These are phyloP conservation scores for Amanita thiersii DNA, from an alignment of 768 basidiomycete genomes.

Conservation along the genomic window DNA sequence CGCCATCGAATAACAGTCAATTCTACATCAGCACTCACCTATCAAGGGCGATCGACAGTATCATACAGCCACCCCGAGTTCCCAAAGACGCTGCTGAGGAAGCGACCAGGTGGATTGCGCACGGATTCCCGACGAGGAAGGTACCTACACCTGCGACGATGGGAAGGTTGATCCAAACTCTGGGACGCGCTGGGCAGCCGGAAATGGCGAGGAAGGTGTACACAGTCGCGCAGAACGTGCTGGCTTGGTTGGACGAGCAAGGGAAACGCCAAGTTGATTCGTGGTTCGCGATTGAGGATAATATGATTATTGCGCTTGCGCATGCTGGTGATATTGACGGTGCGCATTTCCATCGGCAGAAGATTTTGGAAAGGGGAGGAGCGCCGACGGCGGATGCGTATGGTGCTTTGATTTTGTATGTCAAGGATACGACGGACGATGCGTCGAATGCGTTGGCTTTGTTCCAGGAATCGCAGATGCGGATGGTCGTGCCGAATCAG, in stretches of 20 bases:
- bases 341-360: conserved; percentile 72
- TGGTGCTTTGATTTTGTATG: conserved; percentile 77
- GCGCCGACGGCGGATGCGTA: conserved; percentile 87
- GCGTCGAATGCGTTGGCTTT: conserved; percentile 79
- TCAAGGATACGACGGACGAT: conserved; percentile 95
- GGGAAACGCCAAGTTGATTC: conserved; percentile 45
- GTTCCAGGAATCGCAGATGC: conserved; percentile 67
- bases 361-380: conserved; percentile 70
- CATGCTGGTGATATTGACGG: conserved; percentile 73
- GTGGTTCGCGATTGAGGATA: conserved; percentile 81
- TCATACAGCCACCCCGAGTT: conserved; percentile 1
- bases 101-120: conserved; percentile 44
- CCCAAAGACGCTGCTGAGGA: conserved; percentile 19
- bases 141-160: conserved; percentile 47
- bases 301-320: conserved; percentile 82
- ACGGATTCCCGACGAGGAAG: conserved; percentile 31
- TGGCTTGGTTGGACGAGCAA: too few species aligned
- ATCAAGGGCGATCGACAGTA: neutral
- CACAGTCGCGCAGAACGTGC: conserved; percentile 51
- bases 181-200: conserved; percentile 57
- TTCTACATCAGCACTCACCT: neutral
- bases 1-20: neutral
- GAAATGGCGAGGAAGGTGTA: conserved; percentile 63
- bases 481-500: conserved; percentile 67
- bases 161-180: conserved; percentile 54